These are phyloP conservation scores for Stephanodiscus minutulus DNA, from an alignment of 108 stramenopile species.

Conservation along the genomic window DNA sequence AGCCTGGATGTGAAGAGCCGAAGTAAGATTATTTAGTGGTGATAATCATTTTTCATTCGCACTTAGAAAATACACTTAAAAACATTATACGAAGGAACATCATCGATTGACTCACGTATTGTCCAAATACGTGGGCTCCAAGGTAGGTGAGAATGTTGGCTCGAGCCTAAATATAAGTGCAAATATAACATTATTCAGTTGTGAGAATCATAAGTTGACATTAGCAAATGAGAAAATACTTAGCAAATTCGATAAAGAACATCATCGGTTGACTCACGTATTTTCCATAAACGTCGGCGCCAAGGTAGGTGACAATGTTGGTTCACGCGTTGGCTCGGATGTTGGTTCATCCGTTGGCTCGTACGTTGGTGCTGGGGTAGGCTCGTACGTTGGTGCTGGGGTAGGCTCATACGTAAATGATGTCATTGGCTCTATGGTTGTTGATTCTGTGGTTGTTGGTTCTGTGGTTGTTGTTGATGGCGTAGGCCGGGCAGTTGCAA, in stretches of 20 bases:
- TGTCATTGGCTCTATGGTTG: too few relatives aligned
- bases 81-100: not conserved
- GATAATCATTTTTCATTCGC: too few relatives aligned
- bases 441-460: not conserved
- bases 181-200: not conserved
- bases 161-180: not conserved
- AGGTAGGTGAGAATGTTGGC: not conserved
- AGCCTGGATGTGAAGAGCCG: not conserved
- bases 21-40: not conserved
- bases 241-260: not conserved
- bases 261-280: not conserved
- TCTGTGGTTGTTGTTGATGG: not conserved
- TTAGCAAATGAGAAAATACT: not conserved
- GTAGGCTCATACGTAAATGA: not conserved
- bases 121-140: not conserved
- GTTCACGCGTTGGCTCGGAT: not conserved
- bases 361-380: conserved; percentile 10
- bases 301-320: conserved; percentile 4
- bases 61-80: not conserved
- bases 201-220: not conserved
- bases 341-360: conserved; percentile 1
- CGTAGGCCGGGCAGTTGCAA: not conserved
- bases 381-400: conserved; percentile 14
- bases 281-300: conserved; percentile 7
- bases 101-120: conserved; percentile 1